These are phyloP conservation scores for Termitomyces sp. DNA, from an alignment of 768 basidiomycete genomes.

Conservation along the genomic window DNA sequence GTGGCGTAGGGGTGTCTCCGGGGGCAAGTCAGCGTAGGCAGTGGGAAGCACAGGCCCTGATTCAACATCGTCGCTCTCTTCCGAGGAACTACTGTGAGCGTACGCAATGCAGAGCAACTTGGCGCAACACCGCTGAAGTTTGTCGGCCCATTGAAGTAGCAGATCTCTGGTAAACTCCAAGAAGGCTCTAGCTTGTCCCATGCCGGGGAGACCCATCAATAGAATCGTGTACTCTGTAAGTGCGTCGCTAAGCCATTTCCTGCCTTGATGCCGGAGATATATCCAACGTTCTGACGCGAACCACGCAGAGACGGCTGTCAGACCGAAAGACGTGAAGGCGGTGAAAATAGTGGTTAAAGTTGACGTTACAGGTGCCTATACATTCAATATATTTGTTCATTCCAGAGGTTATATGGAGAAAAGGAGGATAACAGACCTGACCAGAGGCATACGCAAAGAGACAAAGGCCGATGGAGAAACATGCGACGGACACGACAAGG, in stretches of 20 bases:
- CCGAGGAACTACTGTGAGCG: conserved; percentile 23
- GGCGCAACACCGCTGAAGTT: conserved; percentile 23
- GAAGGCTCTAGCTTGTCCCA: conserved; percentile 19
- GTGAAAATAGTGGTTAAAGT: conserved; percentile 78
- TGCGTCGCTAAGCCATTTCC: conserved; percentile 70
- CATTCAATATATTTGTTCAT: neutral
- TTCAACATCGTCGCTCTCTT: conserved; percentile 27
- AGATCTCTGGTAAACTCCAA: conserved; percentile 18
- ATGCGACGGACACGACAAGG: conserved; percentile 79
- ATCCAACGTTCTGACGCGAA: conserved; percentile 70
- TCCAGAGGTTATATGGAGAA: neutral
- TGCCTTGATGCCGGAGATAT: conserved; percentile 59
- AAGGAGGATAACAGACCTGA: conserved; percentile 44
- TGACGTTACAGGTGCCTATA: conserved; percentile 57
- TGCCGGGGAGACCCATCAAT: conserved; percentile 30
- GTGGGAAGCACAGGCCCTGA: conserved; percentile 25
- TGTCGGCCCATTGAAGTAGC: conserved; percentile 17
- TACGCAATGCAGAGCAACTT: conserved; percentile 24
- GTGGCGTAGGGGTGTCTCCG: conserved; percentile 17
- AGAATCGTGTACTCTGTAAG: conserved; percentile 43
- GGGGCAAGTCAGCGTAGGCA: conserved; percentile 13
- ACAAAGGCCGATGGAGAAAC: conserved; percentile 77
- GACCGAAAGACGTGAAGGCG: conserved; percentile 68
- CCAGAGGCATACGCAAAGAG: conserved; percentile 74
- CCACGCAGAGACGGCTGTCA: conserved; percentile 71